Evolutionary conservation across 768 basidiomycete genomes (phyloP), one percentile per base, ranked within the genome.

Genomic region (Gelatoporia subvermispora): DNA sequence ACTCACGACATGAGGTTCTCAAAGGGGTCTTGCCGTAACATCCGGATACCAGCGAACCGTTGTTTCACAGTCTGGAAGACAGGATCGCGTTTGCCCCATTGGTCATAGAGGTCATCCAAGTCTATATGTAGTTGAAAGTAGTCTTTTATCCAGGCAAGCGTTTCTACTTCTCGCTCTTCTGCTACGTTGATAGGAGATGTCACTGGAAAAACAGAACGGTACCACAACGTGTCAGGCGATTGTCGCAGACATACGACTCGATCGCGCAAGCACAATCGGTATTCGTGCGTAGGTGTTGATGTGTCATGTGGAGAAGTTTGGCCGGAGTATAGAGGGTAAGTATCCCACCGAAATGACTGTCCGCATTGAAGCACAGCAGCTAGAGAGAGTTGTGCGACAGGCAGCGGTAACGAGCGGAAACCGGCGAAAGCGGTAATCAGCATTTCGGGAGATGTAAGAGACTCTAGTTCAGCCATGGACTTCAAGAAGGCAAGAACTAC

Each of bases 11-110:
- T 70, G 23, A 98, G 77, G 59, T 89, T 94, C 68, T 98, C 95
- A 85, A 92, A 98, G 55, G 92, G 91, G 61, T 95, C 93, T 67
- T 98, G 94, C 59, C 89, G 75, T 35, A 98, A 66, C 50, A 97
- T 84, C 46, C 94, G 69, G 39, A 95, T 88, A 8, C 96, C 96
- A 48, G 76, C 65, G 53, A 93, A 88, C 17, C 85, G 75, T 18
- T 76, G 68, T 51, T 74, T 74, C 31, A 85, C 65, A 34, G 66
- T 72, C 20, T 78, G 71, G 63, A 98, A 96, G 46, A 93, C 81
- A 24, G 76, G 70, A 60, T 99, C 96, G 40, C 74, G 70, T 16
- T 59, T 56, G 25, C 79, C 71, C 95, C 95, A 99, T 52, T 83
- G 68, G 17, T 72, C 67, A 61, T 97, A 97, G 2, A 97, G 73